Conservation (phyloP, 768 basidiomycete species). For the Suillus hirtellus region DNA sequence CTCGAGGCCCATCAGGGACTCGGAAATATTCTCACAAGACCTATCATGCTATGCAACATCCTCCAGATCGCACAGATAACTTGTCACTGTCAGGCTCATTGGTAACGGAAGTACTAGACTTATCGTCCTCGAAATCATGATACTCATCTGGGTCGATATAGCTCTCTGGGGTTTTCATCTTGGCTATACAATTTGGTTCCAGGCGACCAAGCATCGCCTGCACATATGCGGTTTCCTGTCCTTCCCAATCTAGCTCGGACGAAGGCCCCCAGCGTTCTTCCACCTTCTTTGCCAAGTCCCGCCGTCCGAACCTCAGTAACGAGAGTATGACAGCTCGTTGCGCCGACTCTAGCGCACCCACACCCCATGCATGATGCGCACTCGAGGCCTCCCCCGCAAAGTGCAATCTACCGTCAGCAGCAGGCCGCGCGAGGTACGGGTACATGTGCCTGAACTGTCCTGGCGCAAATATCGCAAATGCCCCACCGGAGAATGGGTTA, state of each 20-base stretch:
- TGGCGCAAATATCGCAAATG: not conserved
- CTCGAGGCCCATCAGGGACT: not conserved
- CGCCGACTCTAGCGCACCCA: conserved; percentile 3
- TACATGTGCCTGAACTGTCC: conserved; percentile 5
- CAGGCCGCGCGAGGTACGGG: not conserved
- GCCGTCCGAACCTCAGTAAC: conserved; percentile 1
- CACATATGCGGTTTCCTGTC: not conserved
- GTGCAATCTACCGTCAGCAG: conserved; percentile 1
- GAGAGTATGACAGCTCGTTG: conserved; percentile 7
- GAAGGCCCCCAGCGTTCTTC: conserved; percentile 5
- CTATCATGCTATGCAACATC: conserved; percentile 1
- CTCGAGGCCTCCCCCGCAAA: conserved; percentile 7
- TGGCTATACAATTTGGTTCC: not conserved
- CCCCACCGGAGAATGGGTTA: not conserved
- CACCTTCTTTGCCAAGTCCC: conserved; percentile 5
- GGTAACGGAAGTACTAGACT: not conserved
- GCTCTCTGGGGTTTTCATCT: not conserved
- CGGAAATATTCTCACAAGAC: not conserved
- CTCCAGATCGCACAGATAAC: not conserved
- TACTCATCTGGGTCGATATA: not conserved
- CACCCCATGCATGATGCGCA: conserved; percentile 2
- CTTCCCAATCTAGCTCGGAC: conserved; percentile 4
- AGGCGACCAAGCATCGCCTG: conserved; percentile 2
- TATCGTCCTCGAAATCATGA: not conserved
- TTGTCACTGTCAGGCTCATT: not conserved